Conservation (phyloP, 1,284 basidiomycete species). For the Peniophora sp. region DNA sequence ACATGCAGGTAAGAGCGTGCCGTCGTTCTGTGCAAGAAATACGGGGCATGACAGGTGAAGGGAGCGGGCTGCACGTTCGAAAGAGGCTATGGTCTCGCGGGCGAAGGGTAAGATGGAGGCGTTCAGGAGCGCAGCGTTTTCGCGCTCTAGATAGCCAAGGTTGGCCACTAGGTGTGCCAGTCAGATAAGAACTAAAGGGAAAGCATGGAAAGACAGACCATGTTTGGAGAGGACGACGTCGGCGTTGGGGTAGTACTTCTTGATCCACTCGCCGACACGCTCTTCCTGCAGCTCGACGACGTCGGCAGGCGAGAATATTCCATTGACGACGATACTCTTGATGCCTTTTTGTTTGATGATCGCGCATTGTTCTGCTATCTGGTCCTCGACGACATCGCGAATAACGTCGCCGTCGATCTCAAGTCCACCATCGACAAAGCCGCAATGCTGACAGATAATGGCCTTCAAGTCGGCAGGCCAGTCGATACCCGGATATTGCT, state of each 20-base stretch:
- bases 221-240: slow-evolving; percentile 35
- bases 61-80: slow-evolving; percentile 37
- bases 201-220: slow-evolving; percentile 17
- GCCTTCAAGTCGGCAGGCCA: slow-evolving; percentile 32
- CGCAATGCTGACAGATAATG: slow-evolving; percentile 34
- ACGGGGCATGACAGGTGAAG: slow-evolving; percentile 41
- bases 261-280: slow-evolving; percentile 32
- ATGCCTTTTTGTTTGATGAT: slow-evolving; percentile 33
- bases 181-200: slow-evolving; percentile 12
- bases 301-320: slow-evolving; percentile 44
- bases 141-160: slow-evolving; percentile 50
- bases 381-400: slow-evolving; percentile 25
- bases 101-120: slow-evolving; percentile 48
- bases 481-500: slow-evolving; percentile 36
- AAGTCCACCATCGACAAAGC: slow-evolving; percentile 40
- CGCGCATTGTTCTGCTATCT: slow-evolving; percentile 34
- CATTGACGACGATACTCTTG: slow-evolving; percentile 31
- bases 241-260: slow-evolving; percentile 24
- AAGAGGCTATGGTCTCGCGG: slow-evolving; percentile 39
- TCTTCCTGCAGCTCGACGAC: slow-evolving; percentile 35
- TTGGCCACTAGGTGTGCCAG: slow-evolving; percentile 33
- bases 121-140: slow-evolving; percentile 58
- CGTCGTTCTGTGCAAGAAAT: slow-evolving; percentile 55
- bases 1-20: slow-evolving; percentile 43
- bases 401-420: slow-evolving; percentile 46